Base-by-base conservation (phyloP, 2,329 filamentous ascomycete genomes). In the Pseudopyrenochaeta lycopersici region DNA sequence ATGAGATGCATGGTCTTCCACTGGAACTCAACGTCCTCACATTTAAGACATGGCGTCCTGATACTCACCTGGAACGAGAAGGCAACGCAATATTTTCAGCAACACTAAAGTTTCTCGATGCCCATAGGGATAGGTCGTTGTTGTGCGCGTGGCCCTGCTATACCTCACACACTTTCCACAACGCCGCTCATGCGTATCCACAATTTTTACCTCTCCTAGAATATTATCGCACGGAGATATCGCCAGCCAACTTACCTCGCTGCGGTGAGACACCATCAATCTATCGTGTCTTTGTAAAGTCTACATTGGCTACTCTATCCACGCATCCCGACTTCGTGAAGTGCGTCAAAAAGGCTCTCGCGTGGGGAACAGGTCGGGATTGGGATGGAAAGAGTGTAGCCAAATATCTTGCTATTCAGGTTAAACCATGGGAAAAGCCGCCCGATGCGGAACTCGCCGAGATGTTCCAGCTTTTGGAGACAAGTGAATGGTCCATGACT, bases 1-100 rank as follows among this genome's bases (percentile, higher is more conserved):
- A 2, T 7, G 56, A 56, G 18, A 42, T 53, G 29, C 15, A n/a
- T 3, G 52, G 52, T 3, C 12, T 59, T 12, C 46, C 52, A 14
- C 17, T 59, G 5, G 14, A 14, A 5, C 6, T 15, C 5, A 47
- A 47, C 18, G 21, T 18, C 9, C 31, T 48, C 6, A 39, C 36
- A 3, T 39, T 39, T 11, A 21, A 18, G 18, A 14, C 36, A 2
- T 27, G 11, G 10, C n/a, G 7, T 14, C 23, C 36, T 3, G 18
- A 39, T 14, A 14, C 36, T 14, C n/a, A 6, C 4, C 17, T 4
- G 9, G 18, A 27, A 14, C 10, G 14, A 2, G 18, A 12, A 21
- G 10, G 20, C 18, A 12, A 6, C 36, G 23, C 23, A 6, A 11
- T 4, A 9, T 18, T 38, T 4, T 9, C 17, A 20, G n/a, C 4